phyloP scores from a whole-genome alignment of 108 stramenopile genomes.

The Aurantiochytrium sp. region DNA sequence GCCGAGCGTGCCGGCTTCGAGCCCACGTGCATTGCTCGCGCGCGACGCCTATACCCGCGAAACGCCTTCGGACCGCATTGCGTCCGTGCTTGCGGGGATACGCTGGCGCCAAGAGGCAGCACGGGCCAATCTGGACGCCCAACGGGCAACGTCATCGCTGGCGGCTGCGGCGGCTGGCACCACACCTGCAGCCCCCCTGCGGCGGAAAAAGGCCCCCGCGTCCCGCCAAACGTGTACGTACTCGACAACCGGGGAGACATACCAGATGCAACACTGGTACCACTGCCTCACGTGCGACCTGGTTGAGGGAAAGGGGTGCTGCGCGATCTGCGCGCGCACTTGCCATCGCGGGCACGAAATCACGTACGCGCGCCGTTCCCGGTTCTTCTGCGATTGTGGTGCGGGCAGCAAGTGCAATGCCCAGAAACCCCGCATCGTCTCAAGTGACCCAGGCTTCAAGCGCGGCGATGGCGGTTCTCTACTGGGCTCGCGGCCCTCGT shows the following conservation, averaged over 20 bases:
- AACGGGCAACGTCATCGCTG: not conserved
- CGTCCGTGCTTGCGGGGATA: not conserved
- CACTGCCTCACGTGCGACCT: constrained; percentile 46
- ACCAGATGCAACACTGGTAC: constrained; percentile 50
- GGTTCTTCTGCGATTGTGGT: constrained; percentile 49
- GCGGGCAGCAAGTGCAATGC: not conserved
- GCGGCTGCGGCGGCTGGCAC: no score
- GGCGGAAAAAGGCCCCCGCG: not conserved
- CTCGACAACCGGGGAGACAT: constrained; percentile 30
- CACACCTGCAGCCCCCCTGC: not conserved
- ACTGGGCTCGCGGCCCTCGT: no score
- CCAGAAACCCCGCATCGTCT: not conserved
- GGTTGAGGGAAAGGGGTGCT: constrained; percentile 44
- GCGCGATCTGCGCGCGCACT: constrained; percentile 38
- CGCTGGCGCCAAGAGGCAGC: not conserved
- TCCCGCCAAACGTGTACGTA: constrained; percentile 38
- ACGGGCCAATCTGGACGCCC: not conserved
- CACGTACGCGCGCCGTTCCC: constrained; percentile 42
- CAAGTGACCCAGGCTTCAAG: not conserved
- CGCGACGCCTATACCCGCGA: not conserved
- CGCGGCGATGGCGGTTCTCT: no score
- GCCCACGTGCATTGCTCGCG: no score
- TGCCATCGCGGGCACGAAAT: constrained; percentile 46
- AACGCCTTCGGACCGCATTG: not conserved
- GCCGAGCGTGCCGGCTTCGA: no score